Evolutionary conservation across 495 filamentous ascomycete species (phyloP).

Genomic region (Hypoxylon crocopeplum): DNA sequence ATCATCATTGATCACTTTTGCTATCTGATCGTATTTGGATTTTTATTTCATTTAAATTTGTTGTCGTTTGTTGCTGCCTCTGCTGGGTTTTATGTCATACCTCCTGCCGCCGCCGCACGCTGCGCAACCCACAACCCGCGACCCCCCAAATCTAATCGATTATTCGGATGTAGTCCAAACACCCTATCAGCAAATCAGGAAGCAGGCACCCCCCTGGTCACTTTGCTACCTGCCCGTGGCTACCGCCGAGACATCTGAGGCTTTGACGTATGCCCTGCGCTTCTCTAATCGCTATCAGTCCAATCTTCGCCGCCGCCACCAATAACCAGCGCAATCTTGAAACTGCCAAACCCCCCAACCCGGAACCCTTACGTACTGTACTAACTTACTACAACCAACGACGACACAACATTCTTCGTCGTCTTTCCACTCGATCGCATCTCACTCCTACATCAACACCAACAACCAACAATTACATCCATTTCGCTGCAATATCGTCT

Average conservation of each 20-base stretch:
- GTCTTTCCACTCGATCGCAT: no score
- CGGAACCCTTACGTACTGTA: background rate
- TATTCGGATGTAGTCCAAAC: conserved; percentile 20
- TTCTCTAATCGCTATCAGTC: conserved; percentile 7
- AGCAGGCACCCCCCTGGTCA: conserved; percentile 13
- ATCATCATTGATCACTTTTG: no score
- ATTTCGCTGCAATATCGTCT: no score
- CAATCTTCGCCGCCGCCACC: conserved; percentile 35
- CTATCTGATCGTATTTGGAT: no score
- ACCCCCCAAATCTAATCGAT: no score
- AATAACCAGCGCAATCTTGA: conserved; percentile 16
- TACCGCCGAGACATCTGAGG: conserved; percentile 28
- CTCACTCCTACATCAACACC: no score
- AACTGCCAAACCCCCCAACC: conserved; percentile 12
- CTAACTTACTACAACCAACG: background rate
- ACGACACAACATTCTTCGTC: conserved; percentile 7
- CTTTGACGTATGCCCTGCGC: conserved; percentile 30
- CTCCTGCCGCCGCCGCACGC: background rate
- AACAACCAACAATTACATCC: no score
- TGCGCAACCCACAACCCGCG: conserved; percentile 9
- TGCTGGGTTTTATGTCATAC: conserved; percentile 21
- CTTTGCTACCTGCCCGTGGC: conserved; percentile 3
- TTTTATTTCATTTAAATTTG: background rate
- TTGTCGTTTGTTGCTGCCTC: background rate
- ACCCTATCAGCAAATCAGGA: conserved; percentile 10